A percentile compares a stretch with the other conserved stretches of the same genome.
Conservation (phyloP, 176 grass and related monocot species). For the Tillandsia leiboldiana region DNA sequence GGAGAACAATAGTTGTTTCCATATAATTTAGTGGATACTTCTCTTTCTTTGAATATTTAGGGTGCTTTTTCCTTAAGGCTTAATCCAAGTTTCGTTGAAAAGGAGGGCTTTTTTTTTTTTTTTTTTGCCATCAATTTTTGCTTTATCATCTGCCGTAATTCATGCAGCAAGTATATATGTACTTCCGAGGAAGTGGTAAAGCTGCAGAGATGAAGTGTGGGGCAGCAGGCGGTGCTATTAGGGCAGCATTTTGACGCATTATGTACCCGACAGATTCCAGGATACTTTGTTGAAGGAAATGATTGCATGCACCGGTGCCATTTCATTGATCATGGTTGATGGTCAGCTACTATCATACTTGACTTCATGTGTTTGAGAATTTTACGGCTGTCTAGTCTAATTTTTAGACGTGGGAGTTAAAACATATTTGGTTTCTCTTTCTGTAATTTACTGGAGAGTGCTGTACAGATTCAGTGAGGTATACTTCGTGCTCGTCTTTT, state of each 20-base stretch:
- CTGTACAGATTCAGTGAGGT: neutral
- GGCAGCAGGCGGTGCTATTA: constrained; percentile 52
- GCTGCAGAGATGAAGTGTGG: constrained; percentile 57
- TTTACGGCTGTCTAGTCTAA: neutral
- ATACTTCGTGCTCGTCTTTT: neutral
- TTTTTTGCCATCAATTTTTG: neutral
- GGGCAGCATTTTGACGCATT: constrained; percentile 51
- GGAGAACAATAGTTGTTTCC: no score
- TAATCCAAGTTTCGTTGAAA: neutral
- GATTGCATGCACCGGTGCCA: constrained; percentile 14
- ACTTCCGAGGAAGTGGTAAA: constrained; percentile 86
- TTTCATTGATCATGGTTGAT: neutral
- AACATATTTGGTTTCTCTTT: neutral
- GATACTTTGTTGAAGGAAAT: constrained; percentile 21
- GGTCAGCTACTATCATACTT: neutral
- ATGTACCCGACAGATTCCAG: constrained; percentile 4
- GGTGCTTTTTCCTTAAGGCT: neutral
- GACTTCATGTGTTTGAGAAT: neutral
- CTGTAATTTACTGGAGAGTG: neutral
- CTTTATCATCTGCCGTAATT: neutral
- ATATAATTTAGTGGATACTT: neutral
- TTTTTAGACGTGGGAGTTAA: neutral
- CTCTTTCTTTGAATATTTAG: neutral
- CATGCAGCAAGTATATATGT: constrained; percentile 77
- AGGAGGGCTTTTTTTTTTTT: neutral